A percentile compares a stretch with the other conserved stretches of the same genome.
Evolutionary conservation across 1,139 yeast species (phyloP).

Genomic region (Schwanniomyces etchellsii): DNA sequence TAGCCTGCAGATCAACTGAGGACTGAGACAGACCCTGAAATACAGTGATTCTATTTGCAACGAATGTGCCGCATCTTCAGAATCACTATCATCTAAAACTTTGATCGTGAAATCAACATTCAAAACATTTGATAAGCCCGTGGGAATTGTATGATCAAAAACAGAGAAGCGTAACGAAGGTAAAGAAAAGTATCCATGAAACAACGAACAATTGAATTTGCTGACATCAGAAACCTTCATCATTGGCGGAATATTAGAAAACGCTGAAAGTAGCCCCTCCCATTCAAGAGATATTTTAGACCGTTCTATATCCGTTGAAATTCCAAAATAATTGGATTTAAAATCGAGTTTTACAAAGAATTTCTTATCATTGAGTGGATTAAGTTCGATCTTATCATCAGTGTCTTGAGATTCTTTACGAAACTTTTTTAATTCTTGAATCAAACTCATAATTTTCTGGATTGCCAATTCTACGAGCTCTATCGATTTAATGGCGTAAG

Average conservation of each 20-base stretch:
- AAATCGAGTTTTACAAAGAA: conserved; percentile 17
- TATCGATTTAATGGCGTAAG: background rate
- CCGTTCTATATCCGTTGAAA: conserved; percentile 26
- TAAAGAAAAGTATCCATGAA: conserved; percentile 33
- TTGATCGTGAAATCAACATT: conserved; percentile 36
- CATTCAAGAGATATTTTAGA: conserved; percentile 30
- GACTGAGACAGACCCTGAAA: conserved; percentile 53
- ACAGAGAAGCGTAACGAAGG: conserved; percentile 39
- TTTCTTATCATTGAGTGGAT: background rate
- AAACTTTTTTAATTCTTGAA: too few relatives aligned
- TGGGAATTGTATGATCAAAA: conserved; percentile 29
- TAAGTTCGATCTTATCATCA: too few relatives aligned
- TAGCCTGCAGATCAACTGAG: conserved; percentile 41
- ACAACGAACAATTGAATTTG: conserved; percentile 9
- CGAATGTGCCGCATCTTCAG: conserved; percentile 25
- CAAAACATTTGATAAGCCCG: conserved; percentile 40
- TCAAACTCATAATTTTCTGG: too few relatives aligned
- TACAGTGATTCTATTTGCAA: conserved; percentile 56
- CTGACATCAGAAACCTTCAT: background rate
- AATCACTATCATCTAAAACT: conserved; percentile 26
- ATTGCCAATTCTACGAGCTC: background rate
- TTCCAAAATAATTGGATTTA: conserved; percentile 31
- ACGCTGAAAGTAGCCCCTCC: conserved; percentile 19
- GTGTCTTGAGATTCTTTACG: too few relatives aligned
- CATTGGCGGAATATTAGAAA: conserved; percentile 14